Base-by-base conservation (phyloP, 2,329 filamentous ascomycete genomes). In the Ophiostoma perfectum region DNA sequence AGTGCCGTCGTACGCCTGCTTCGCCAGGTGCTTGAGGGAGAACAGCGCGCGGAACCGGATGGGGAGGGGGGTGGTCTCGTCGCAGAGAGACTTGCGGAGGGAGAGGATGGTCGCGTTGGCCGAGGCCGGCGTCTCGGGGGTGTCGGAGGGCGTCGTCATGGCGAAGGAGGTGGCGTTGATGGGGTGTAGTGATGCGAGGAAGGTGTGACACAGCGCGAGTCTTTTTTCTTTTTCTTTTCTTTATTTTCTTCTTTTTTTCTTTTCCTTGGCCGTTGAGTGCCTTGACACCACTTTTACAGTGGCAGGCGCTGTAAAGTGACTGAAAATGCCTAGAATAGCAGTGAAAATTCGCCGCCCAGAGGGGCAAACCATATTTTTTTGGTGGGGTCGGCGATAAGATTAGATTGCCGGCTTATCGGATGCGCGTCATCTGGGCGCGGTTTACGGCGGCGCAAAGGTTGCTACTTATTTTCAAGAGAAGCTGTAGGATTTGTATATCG, bases 21-120 rank as follows among this genome's bases (percentile, higher is more conserved):
- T 88, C 64, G 95, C 94, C 70, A 98, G 82, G 78, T 98, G 91
- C 82, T 99, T 99, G 70, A 99, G 88, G 18, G 94, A 97, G 82
- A 99, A 99, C 74, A 99, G 90, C 60, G 95, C 94, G 74, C 95
- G 92, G 81, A 98, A 99, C 72, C 95, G 92, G 72, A 92, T 84
- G 52, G 93, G 90, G 67, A 99, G 90, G 63, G 93, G 88, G 71
- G 91, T 90, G 14, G 85, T 80, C 81, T 98, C 95, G 65, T 90
- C 90, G 74, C 85, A 89, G 70, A 99, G 87, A 70, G 89, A 90
- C 75, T 90, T 85, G 75, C 92, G 89, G 66, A 96, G 84, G 69
- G 83, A 81, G 68, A 81, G 75, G 73, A 92, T 84, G 63, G 86
- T 88, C 11, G 80, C 72, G 71, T 45, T 71, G 45, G 69, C 47